Conservation (phyloP, 176 grass and related monocot genomes). For the Neostapfia colusana region DNA sequence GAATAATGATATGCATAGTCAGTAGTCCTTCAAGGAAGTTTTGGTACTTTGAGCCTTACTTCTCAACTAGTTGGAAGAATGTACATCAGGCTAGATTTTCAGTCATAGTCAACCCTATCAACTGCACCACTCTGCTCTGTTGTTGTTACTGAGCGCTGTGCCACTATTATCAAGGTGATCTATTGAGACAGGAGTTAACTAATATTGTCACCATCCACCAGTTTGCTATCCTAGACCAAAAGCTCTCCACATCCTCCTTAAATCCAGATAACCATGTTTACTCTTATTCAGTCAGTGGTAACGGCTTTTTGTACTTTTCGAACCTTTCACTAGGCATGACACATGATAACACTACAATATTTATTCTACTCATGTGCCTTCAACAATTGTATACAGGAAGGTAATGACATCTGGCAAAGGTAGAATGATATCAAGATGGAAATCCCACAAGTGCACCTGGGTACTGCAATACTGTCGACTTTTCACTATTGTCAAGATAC, state of each 20-base stretch:
- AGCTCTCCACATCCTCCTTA: neutral
- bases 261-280: constrained; percentile 2
- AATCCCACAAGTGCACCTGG: constrained; percentile 12
- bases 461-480: neutral
- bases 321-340: neutral
- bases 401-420: constrained; percentile 12
- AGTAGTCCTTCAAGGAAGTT: neutral
- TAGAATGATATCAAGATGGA: constrained; percentile 13
- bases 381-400: neutral
- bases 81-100: neutral
- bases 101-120: constrained; percentile 2
- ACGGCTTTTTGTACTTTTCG: neutral
- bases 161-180: neutral
- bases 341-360: neutral
- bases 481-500: neutral
- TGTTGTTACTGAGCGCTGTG: neutral
- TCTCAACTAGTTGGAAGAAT: constrained; percentile 17
- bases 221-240: neutral
- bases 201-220: neutral
- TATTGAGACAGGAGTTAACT: neutral
- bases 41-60: constrained; percentile 1
- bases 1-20: neutral
- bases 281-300: neutral
- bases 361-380: neutral
- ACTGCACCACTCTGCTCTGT: neutral